Base-by-base conservation (phyloP, 176 grass and related monocot species). In the Carex pumila region DNA sequence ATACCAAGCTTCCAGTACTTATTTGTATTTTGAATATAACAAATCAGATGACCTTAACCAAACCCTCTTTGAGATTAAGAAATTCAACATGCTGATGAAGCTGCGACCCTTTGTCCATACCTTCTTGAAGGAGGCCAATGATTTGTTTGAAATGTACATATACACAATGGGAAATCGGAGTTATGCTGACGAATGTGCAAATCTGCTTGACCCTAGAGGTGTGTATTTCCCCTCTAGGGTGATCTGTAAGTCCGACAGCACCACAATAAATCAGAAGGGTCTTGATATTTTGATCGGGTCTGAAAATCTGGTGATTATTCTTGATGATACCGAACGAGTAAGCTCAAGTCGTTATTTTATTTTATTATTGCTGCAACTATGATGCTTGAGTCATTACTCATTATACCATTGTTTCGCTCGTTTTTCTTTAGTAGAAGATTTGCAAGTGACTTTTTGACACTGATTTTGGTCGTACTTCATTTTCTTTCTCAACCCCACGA, bases 131-230 rank as follows among this genome's bases (percentile, higher is more conserved):
- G 86, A 98, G 92, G 92, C 95, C 84, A 94, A 84, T 7, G 65
- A 57, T 81, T 79, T 98, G 81, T 98, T 94, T 89, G 92, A 98
- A 47, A 84, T 98, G 90, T 94, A 94, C 79, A 87, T 98, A 81
- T 98, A 93, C 61, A 93, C 92, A 69, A 98, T 94, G 95, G 89
- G 88, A 15, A 87, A 91, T 57, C 87, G 90, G 43, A 7, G 43
- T 47, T 47, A 47, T 9, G 43, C 43, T 47, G 7, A 1, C 0
- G 43, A 47, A 81, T 90, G 94, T 79, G 89, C 79, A 3, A 93
- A 91, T 62, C 86, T 94, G 65, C 89, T 94, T 70, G 95, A 98
- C 83, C 95, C 95, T 74, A 69, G 17, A 34, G 88, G 91, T 70
- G 80, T 90, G 34, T 98, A 98, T 75, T 94, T 98, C 80, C 30